A percentile compares a stretch with the other conserved stretches of the same genome.
Evolutionary conservation across 2,329 filamentous ascomycete species (phyloP).

Genomic region (Colletotrichum theobromicola): DNA sequence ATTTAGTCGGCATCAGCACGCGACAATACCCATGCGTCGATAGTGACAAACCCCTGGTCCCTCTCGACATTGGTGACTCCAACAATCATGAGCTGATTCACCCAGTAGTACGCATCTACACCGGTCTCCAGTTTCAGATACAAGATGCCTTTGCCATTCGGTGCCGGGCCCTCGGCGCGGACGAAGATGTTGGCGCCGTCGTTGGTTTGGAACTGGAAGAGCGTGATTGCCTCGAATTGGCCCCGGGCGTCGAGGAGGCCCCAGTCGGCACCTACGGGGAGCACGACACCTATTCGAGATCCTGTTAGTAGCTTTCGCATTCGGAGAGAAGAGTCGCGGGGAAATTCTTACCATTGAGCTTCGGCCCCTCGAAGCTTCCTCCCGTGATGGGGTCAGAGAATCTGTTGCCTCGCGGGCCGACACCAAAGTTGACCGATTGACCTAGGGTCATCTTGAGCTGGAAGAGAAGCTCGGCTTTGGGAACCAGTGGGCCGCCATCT

Average conservation of each 20-base stretch:
- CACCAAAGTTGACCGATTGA: neutral
- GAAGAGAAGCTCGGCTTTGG: neutral
- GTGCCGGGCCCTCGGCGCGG: neutral
- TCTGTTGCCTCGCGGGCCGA: neutral
- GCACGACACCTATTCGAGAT: neutral
- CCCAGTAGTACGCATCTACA: neutral
- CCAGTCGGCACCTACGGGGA: neutral
- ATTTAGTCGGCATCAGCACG: neutral
- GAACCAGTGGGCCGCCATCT: neutral
- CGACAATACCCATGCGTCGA: neutral
- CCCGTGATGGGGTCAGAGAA: neutral
- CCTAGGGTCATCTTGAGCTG: neutral
- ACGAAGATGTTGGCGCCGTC: neutral
- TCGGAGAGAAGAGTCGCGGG: fast-evolving
- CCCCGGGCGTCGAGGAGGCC: neutral
- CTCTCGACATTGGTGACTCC: neutral
- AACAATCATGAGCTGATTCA: neutral
- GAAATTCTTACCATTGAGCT: neutral
- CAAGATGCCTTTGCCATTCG: neutral
- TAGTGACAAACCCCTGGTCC: neutral
- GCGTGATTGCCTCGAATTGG: neutral
- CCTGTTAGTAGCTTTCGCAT: fast-evolving
- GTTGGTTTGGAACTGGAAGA: neutral
- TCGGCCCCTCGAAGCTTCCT: neutral
- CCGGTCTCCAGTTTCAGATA: neutral